Evolutionary conservation across 805 yeast species (phyloP), one percentile per base, ranked within the genome.

Genomic region (Suhomyces kilbournensis): DNA sequence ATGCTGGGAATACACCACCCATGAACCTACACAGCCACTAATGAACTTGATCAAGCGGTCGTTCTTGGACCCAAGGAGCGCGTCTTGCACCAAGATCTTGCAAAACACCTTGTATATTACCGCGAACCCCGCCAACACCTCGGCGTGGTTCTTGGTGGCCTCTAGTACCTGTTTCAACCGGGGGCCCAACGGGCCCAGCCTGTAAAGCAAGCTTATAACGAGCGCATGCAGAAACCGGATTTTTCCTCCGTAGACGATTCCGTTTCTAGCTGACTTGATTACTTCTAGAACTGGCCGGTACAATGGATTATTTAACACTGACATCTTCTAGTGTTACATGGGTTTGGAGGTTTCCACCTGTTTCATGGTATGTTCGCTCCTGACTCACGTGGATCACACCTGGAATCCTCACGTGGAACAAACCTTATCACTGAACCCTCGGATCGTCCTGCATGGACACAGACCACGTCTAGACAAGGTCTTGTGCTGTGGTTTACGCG

Each of bases 221-320:
- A 84, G 62, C 0, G 88, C 84, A 65, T 84, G 89, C 47, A 84
- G 78, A 60, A 84, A 83, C 47, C 89, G 70, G 39, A 84, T 68
- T 58, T 80, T 77, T 3, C 84, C 85, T 2, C 89, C 89, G 55
- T 84, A 84, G 6, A 81, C 82, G 6, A 79, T 69, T 17, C 85
- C 84, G 56, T 75, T 75, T 46, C 78, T 60, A 1, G 77, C 70
- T 12, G 77, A 67, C 54, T 72, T 64, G 32, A 70, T 28, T 42
- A 66, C 54, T 50, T 72, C 78, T 45, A 74, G 60, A 20, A 76
- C 51, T 71, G 60, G 58, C 22, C 68, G 60, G 53, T 58, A 63
- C 38, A 60, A 47, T 4, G 68, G 67, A 53, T 64, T 58, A 46
- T 57, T 48, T 30, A 64, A 55, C 14, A 63, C 44, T 19, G 58